Conservation (phyloP, 2,329 filamentous ascomycete species). For the Aschersonia sp. region DNA sequence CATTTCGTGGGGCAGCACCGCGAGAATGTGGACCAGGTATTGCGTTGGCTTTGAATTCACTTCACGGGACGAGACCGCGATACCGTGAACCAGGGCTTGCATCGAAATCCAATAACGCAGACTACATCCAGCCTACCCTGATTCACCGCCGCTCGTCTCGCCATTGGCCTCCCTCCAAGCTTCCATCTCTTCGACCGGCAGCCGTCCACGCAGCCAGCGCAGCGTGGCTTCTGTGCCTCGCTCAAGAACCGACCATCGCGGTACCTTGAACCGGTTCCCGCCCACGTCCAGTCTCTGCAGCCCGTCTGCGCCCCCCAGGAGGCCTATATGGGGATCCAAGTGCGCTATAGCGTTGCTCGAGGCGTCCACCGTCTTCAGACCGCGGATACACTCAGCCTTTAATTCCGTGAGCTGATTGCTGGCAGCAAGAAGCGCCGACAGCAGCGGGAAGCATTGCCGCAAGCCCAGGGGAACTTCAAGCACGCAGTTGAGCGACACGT, state of each 20-base stretch:
- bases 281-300: conserved; percentile 58
- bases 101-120: no score
- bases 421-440: conserved; percentile 56
- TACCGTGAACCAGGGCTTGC: no score
- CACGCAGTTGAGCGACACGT: conserved; percentile 73
- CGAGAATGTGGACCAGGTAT: no score
- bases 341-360: conserved; percentile 76
- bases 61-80: no score
- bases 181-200: conserved; percentile 47
- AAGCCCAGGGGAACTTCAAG: conserved; percentile 49
- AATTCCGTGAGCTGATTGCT: conserved; percentile 70
- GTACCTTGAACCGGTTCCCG: conserved; percentile 80
- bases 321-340: conserved; percentile 65
- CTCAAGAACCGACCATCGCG: conserved; percentile 68
- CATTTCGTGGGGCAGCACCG: no score
- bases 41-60: no score
- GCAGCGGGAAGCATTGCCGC: conserved; percentile 50
- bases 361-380: conserved; percentile 62
- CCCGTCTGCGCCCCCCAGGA: conserved; percentile 50
- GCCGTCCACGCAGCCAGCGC: conserved; percentile 63
- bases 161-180: conserved; percentile 36
- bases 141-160: conserved; percentile 16
- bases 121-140: no score
- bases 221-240: conserved; percentile 78
- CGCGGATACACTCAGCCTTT: conserved; percentile 56